These are phyloP conservation scores for Ceratobasidium sp. DNA, from an alignment of 1,284 basidiomycete species.

Conservation along the genomic window DNA sequence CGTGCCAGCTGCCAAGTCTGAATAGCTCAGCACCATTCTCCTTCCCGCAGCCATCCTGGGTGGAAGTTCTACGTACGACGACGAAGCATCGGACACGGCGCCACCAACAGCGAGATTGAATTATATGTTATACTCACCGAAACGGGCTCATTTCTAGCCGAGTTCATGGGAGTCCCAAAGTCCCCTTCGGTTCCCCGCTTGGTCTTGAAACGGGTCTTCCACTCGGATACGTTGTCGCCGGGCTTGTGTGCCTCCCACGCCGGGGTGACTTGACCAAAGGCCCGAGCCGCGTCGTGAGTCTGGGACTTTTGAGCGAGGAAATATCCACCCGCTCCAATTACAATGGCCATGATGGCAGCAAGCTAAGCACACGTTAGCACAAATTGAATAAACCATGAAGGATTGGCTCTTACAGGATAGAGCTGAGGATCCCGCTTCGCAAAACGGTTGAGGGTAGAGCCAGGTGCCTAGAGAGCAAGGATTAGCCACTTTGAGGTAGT, in stretches of 20 bases:
- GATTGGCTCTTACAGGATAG: conserved; percentile 33
- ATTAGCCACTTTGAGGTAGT: neutral
- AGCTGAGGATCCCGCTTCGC: conserved; percentile 48
- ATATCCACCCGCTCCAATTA: conserved; percentile 33
- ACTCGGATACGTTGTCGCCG: conserved; percentile 39
- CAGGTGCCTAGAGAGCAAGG: conserved; percentile 20
- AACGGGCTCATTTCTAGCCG: conserved; percentile 7
- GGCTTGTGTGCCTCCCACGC: conserved; percentile 45
- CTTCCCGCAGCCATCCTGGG: conserved; percentile 37
- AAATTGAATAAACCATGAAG: neutral
- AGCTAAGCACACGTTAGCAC: conserved; percentile 24
- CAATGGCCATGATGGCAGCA: conserved; percentile 38
- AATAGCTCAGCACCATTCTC: conserved; percentile 35
- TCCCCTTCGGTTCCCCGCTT: conserved; percentile 32
- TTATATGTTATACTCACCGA: conserved; percentile 19
- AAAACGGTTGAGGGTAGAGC: conserved; percentile 44
- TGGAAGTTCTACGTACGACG: conserved; percentile 26
- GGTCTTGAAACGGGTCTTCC: conserved; percentile 46
- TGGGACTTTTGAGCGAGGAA: conserved; percentile 43
- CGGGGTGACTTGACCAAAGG: conserved; percentile 42
- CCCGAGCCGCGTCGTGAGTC: conserved; percentile 26
- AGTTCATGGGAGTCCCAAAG: conserved; percentile 32
- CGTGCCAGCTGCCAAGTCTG: neutral
- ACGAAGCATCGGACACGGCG: conserved; percentile 21
- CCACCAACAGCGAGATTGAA: neutral